Evolutionary conservation across 2,329 filamentous ascomycete genomes (phyloP).

Genomic region (Stachybotrys elegans): DNA sequence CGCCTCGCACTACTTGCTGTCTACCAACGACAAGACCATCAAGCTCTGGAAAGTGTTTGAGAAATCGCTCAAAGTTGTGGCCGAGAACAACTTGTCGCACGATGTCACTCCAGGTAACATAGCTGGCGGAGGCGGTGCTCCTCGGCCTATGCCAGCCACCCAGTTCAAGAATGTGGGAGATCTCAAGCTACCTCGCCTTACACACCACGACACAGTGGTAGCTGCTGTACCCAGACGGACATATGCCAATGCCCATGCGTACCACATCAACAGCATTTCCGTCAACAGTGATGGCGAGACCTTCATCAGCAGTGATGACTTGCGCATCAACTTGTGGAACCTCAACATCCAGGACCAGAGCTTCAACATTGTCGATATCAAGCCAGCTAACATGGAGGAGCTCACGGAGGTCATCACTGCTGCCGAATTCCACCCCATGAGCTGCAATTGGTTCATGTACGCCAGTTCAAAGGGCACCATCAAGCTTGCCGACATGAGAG

Average conservation of each 20-base stretch:
- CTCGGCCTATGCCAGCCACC: constrained; percentile 62
- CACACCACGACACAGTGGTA: constrained; percentile 96
- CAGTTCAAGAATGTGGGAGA: constrained; percentile 77
- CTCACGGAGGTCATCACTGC: constrained; percentile 98
- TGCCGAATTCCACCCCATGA: constrained; percentile 92
- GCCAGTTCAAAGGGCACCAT: constrained; percentile 98
- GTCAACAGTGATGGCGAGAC: constrained; percentile 99
- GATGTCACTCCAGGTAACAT: constrained; percentile 77
- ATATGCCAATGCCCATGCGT: constrained; percentile 96
- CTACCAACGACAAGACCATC: constrained; percentile 99
- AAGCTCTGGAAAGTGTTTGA: constrained; percentile 99
- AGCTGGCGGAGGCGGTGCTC: constrained; percentile 71
- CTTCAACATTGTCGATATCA: constrained; percentile 99
- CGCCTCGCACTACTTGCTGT: constrained; percentile 94
- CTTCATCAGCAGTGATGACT: constrained; percentile 96
- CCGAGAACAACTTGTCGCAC: constrained; percentile 96
- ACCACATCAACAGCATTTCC: constrained; percentile 99
- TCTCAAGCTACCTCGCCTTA: constrained; percentile 90
- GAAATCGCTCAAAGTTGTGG: constrained; percentile 97
- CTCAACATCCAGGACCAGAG: constrained; percentile 98
- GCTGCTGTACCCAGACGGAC: constrained; percentile 93
- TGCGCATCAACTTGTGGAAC: constrained; percentile 98
- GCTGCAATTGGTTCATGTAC: constrained; percentile 99
- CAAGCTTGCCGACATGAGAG: constrained; percentile 96
- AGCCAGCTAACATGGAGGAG: constrained; percentile 99